phyloP scores from a whole-genome alignment of 805 yeast species.

The Spathaspora sp. region DNA sequence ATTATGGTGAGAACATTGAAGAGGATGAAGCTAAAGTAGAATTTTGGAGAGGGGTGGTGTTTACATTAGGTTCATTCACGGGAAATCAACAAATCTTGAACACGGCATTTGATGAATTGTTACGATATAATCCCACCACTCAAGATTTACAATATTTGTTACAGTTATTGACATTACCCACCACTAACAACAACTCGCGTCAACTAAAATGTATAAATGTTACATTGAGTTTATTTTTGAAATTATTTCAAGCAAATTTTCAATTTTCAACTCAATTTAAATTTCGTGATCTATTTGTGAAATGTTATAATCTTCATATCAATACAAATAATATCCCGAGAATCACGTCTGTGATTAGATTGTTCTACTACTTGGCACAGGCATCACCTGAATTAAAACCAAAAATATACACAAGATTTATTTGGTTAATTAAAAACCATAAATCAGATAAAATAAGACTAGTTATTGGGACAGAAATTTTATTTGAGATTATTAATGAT shows the following conservation, averaged over 20 bases:
- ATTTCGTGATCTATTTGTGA: slow-evolving; percentile 36
- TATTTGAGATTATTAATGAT: slow-evolving; percentile 28
- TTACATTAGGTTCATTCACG: slow-evolving; percentile 54
- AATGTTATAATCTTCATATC: slow-evolving; percentile 55
- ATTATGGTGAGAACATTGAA: not conserved
- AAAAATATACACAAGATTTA: slow-evolving; percentile 15
- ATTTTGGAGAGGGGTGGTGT: slow-evolving; percentile 55
- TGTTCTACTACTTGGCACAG: slow-evolving; percentile 40
- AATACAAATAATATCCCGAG: slow-evolving; percentile 40
- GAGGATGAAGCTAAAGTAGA: slow-evolving; percentile 7
- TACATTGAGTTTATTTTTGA: slow-evolving; percentile 28
- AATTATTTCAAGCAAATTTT: slow-evolving; percentile 37
- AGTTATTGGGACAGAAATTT: slow-evolving; percentile 35
- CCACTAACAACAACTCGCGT: not conserved
- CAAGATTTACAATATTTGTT: slow-evolving; percentile 11
- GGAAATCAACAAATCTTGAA: slow-evolving; percentile 45
- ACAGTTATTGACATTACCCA: slow-evolving; percentile 14
- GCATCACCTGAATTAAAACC: slow-evolving; percentile 4
- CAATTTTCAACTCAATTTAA: slow-evolving; percentile 25
- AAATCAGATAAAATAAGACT: slow-evolving; percentile 26
- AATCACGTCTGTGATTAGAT: slow-evolving; percentile 34
- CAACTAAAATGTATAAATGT: slow-evolving; percentile 19
- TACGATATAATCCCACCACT: slow-evolving; percentile 20
- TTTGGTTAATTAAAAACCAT: slow-evolving; percentile 29
- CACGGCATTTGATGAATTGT: slow-evolving; percentile 32